Conservation (phyloP, 192 early-diverging fungal genomes). For the Spizellomyces sp. region DNA sequence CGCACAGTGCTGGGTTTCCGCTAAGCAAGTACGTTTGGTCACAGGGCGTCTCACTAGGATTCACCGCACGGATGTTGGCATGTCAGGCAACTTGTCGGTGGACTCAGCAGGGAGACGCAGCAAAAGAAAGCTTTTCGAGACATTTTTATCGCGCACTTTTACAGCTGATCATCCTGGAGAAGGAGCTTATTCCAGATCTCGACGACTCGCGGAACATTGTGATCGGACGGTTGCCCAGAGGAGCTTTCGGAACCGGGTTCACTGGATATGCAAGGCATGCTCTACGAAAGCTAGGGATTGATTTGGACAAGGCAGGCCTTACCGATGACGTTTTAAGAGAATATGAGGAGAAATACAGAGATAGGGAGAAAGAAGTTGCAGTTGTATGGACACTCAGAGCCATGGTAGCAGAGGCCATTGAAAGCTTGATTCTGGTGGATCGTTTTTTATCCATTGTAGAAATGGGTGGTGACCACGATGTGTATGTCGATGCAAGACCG, state of each 20-base stretch:
- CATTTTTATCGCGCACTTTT: constrained; percentile 78
- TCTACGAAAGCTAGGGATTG: constrained; percentile 51
- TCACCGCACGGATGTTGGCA: constrained; percentile 44
- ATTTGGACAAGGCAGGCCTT: constrained; percentile 8
- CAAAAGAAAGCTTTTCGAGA: constrained; percentile 61
- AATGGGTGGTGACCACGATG: not conserved
- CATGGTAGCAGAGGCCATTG: constrained; percentile 72
- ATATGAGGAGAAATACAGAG: constrained; percentile 28
- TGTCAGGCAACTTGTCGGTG: constrained; percentile 82
- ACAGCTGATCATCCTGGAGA: constrained; percentile 47
- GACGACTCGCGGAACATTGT: constrained; percentile 20
- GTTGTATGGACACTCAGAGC: constrained; percentile 81
- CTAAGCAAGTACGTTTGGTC: constrained; percentile 10
- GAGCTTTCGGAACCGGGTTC: constrained; percentile 34
- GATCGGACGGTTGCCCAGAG: constrained; percentile 31
- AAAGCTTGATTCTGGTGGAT: constrained; percentile 79
- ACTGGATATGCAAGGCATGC: constrained; percentile 51
- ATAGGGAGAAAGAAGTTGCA: constrained; percentile 62
- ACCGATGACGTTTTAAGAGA: constrained; percentile 43
- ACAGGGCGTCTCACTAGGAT: constrained; percentile 19
- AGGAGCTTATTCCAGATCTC: constrained; percentile 22
- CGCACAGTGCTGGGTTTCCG: constrained; percentile 24
- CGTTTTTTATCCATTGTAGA: constrained; percentile 69
- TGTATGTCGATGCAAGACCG: not conserved
- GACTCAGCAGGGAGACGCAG: constrained; percentile 53